Percentiles rank a stretch among this genome's conserved stretches.
These are phyloP conservation scores for Fabrea salina DNA, from an alignment of 169 alveolate species.

Conservation along the genomic window DNA sequence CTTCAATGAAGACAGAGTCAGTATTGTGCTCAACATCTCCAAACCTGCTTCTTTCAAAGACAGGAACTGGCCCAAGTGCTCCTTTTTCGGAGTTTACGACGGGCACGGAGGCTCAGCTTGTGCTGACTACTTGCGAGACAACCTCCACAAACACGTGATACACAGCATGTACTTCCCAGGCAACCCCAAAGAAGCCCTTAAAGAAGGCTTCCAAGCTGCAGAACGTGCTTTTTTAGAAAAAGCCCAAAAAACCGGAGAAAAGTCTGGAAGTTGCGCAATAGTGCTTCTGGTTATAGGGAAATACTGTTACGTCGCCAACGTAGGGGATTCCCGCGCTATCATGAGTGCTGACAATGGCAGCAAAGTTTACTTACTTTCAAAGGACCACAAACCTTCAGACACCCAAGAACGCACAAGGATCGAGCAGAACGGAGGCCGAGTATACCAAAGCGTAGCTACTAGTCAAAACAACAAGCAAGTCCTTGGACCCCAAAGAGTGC, in stretches of 20 bases:
- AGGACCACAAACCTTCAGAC: slow-evolving; percentile 76
- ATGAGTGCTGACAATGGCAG: slow-evolving; percentile 47
- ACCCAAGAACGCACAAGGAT: slow-evolving; percentile 69
- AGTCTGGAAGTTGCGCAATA: slow-evolving; percentile 70
- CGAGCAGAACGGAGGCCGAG: slow-evolving; percentile 58
- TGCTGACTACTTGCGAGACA: slow-evolving; percentile 67
- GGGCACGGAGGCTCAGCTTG: slow-evolving; percentile 77
- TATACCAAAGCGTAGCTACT: too few relatives aligned
- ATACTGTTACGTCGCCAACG: slow-evolving; percentile 70
- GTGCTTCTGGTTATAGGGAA: slow-evolving; percentile 54
- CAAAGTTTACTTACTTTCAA: slow-evolving; percentile 51
- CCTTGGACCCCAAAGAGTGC: slow-evolving; percentile 71
- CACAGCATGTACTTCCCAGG: slow-evolving; percentile 61
- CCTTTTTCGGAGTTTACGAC: slow-evolving; percentile 71
- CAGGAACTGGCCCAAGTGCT: slow-evolving; percentile 58
- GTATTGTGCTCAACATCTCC: slow-evolving; percentile 63
- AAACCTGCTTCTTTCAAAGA: slow-evolving; percentile 56
- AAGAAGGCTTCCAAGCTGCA: slow-evolving; percentile 61
- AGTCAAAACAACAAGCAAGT: too few relatives aligned
- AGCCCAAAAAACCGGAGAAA: slow-evolving; percentile 56
- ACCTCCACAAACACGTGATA: slow-evolving; percentile 56
- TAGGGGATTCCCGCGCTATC: slow-evolving; percentile 86
- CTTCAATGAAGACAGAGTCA: slow-evolving; percentile 80
- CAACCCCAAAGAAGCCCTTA: slow-evolving; percentile 61
- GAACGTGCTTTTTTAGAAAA: slow-evolving; percentile 54